phyloP scores from a whole-genome alignment of 1,284 basidiomycete genomes.

The Moniliella sp. region DNA sequence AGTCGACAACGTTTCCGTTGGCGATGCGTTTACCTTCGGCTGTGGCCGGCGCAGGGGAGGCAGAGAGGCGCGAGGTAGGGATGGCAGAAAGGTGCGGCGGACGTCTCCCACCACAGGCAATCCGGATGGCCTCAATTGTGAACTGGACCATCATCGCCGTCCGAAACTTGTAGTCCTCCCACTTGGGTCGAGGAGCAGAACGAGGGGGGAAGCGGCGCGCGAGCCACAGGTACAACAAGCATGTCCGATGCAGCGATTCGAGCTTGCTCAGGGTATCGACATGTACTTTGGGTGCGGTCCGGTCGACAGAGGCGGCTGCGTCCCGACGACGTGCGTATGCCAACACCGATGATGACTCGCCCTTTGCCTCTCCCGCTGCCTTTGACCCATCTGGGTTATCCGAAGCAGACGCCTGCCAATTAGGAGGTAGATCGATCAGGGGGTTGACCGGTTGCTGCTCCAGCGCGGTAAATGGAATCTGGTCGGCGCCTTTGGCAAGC shows the following conservation, averaged over 20 bases:
- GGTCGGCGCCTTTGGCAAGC: neutral
- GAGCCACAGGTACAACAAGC: conserved; percentile 69
- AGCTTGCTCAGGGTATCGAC: conserved; percentile 39
- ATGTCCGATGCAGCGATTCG: conserved; percentile 64
- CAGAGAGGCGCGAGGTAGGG: too few species aligned
- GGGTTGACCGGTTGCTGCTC: too few species aligned
- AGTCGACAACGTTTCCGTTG: too few species aligned
- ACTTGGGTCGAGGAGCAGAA: conserved; percentile 45
- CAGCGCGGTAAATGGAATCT: neutral
- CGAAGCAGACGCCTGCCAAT: too few species aligned
- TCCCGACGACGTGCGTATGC: conserved; percentile 2
- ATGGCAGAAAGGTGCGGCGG: too few species aligned
- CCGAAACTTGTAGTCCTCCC: conserved; percentile 43
- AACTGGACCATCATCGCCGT: conserved; percentile 49
- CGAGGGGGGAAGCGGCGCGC: conserved; percentile 52
- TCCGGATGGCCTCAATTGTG: conserved; percentile 26
- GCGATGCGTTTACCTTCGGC: too few species aligned
- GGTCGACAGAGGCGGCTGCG: conserved; percentile 2
- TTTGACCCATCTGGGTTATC: neutral
- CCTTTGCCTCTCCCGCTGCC: conserved; percentile 2
- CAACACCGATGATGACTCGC: conserved; percentile 5
- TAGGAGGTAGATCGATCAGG: too few species aligned
- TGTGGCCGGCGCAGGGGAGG: too few species aligned
- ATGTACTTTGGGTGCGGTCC: conserved; percentile 11
- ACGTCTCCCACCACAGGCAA: conserved; percentile 16